Conservation (phyloP, 768 basidiomycete genomes). For the Collybia nuda region DNA sequence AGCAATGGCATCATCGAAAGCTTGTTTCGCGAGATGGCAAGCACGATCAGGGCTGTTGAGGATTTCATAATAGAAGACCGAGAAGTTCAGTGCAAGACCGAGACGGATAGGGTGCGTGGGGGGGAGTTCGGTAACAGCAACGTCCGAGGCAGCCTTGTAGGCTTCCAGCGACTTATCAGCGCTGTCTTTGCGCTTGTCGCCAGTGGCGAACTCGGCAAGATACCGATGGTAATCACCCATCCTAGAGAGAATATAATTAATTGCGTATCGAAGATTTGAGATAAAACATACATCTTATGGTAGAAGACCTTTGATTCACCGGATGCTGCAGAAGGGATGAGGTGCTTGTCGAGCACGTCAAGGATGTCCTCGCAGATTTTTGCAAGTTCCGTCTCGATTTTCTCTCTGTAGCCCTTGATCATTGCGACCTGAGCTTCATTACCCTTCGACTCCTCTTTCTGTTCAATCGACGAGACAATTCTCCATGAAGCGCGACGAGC, state of each 20-base stretch:
- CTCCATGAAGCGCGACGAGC: conserved; percentile 98
- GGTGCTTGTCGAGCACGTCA: conserved; percentile 95
- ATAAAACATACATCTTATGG: conserved; percentile 86
- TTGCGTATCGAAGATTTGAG: conserved; percentile 11
- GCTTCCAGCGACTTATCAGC: conserved; percentile 97
- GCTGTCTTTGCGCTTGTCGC: conserved; percentile 95
- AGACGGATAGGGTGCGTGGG: conserved; percentile 98
- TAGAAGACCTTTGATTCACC: conserved; percentile 99
- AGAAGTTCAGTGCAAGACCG: conserved; percentile 98
- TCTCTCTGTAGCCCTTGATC: conserved; percentile 98
- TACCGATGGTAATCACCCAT: conserved; percentile 99
- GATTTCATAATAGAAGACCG: conserved; percentile 99
- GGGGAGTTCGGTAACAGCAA: conserved; percentile 93
- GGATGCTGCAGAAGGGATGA: conserved; percentile 93
- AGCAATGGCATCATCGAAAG: conserved; percentile 98
- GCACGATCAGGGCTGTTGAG: conserved; percentile 98
- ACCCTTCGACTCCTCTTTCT: conserved; percentile 99
- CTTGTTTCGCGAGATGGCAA: conserved; percentile 98
- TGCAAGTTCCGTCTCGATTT: conserved; percentile 95
- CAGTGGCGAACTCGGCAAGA: conserved; percentile 97
- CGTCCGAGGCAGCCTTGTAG: conserved; percentile 97
- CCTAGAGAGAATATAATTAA: conserved; percentile 49
- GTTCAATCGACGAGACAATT: conserved; percentile 97
- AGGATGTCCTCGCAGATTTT: conserved; percentile 99
- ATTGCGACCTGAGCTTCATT: conserved; percentile 94